These are phyloP conservation scores for Nothophoma quercina DNA, from an alignment of 2,329 filamentous ascomycete genomes.

Conservation along the genomic window DNA sequence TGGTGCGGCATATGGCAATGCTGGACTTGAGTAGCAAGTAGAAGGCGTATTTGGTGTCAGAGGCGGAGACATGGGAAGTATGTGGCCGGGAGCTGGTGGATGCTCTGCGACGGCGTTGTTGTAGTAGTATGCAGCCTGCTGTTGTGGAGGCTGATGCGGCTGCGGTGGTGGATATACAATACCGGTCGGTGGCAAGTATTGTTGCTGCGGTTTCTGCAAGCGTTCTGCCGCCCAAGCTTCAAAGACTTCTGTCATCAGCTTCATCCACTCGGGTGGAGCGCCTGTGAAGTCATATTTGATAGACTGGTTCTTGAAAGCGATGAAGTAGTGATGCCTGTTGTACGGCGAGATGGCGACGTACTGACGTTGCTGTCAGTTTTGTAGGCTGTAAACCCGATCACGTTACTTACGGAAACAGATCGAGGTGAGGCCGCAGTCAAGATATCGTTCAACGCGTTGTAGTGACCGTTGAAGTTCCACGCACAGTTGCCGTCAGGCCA, in stretches of 20 bases:
- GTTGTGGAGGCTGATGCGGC: constrained; percentile 12
- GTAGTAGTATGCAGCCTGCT: constrained; percentile 18
- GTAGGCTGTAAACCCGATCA: background rate
- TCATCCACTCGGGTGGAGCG: constrained; percentile 42
- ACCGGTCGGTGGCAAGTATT: constrained; percentile 1
- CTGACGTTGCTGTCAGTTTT: constrained; percentile 17
- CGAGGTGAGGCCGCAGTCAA: constrained; percentile 35
- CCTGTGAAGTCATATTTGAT: constrained; percentile 46
- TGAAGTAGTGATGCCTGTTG: constrained; percentile 43
- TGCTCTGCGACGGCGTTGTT: constrained; percentile 5
- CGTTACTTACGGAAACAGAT: constrained; percentile 37
- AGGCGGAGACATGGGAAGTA: constrained; percentile 22
- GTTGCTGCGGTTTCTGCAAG: constrained; percentile 26
- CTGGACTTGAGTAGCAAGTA: constrained; percentile 20
- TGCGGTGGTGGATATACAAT: constrained; percentile 14
- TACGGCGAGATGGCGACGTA: constrained; percentile 46
- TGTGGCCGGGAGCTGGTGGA: background rate
- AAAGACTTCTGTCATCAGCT: constrained; percentile 45
- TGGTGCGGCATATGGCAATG: constrained; percentile 14
- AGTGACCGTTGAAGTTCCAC: constrained; percentile 46
- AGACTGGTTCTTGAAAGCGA: constrained; percentile 42
- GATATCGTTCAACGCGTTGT: constrained; percentile 38
- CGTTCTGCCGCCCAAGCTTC: constrained; percentile 39
- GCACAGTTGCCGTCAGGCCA: constrained; percentile 41
- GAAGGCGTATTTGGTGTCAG: constrained; percentile 23